phyloP scores from a whole-genome alignment of 305 asterid genomes.

The Plantago rigida region DNA sequence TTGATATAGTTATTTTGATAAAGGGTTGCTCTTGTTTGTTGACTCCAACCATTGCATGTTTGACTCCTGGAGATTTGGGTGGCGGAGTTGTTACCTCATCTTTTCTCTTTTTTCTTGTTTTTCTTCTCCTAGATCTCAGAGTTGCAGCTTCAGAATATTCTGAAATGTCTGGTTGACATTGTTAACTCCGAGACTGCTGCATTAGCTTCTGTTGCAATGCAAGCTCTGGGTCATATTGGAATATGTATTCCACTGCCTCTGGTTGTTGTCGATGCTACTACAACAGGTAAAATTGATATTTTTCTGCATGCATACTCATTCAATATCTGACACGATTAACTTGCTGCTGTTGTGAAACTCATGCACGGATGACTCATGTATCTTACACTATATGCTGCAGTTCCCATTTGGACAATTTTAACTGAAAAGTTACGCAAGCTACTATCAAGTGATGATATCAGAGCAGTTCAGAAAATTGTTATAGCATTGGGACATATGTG shows the following conservation, averaged over 20 bases:
- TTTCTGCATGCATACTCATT: slow-evolving; percentile 24
- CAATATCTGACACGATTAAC: slow-evolving; percentile 23
- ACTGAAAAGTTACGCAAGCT: slow-evolving; percentile 63
- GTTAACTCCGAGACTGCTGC: slow-evolving; percentile 57
- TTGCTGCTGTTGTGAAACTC: slow-evolving; percentile 13
- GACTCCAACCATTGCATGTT: background rate
- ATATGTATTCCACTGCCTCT: slow-evolving; percentile 67
- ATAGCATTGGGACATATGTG: slow-evolving; percentile 91
- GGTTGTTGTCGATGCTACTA: slow-evolving; percentile 47
- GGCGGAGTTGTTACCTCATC: slow-evolving; percentile 20
- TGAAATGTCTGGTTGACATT: slow-evolving; percentile 69
- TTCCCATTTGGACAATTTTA: slow-evolving; percentile 49
- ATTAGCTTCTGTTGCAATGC: slow-evolving; percentile 84
- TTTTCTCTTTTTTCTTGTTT: slow-evolving; percentile 23
- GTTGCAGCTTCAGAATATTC: slow-evolving; percentile 58
- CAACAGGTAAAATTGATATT: slow-evolving; percentile 47
- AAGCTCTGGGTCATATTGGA: slow-evolving; percentile 95
- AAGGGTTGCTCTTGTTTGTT: slow-evolving; percentile 11
- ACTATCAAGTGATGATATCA: slow-evolving; percentile 76
- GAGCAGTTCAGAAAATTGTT: slow-evolving; percentile 73
- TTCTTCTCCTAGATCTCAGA: slow-evolving; percentile 55
- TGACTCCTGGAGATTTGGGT: slow-evolving; percentile 19
- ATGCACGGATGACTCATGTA: slow-evolving; percentile 17
- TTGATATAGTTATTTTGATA: slow-evolving; percentile 3
- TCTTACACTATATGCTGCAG: slow-evolving; percentile 41